Evolutionary conservation across 139 green algal genomes (phyloP).

Genomic region (Chlorella ohadii): DNA sequence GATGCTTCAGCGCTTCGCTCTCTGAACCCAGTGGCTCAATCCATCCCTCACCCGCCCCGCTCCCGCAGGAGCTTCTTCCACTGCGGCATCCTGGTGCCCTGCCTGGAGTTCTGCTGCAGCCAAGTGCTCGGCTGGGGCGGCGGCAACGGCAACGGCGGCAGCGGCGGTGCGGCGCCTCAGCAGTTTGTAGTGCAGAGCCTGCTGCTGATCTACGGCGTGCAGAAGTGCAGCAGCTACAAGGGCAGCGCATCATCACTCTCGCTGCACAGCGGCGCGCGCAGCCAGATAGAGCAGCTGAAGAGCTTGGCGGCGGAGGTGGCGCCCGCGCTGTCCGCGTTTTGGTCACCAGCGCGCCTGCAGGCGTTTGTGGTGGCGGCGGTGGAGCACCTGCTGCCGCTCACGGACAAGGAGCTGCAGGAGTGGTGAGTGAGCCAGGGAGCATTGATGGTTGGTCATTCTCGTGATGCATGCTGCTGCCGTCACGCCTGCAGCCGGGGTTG

Average conservation of each 20-base stretch:
- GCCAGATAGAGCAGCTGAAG: conserved; percentile 40
- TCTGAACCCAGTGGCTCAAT: no score
- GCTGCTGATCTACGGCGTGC: conserved; percentile 62
- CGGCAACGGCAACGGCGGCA: not conserved
- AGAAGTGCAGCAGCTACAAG: conserved; percentile 57
- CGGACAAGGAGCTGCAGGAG: conserved; percentile 72
- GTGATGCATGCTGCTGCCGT: no score
- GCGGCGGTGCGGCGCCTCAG: conserved; percentile 2
- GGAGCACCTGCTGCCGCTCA: conserved; percentile 62
- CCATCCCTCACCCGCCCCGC: not conserved
- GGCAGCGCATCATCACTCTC: conserved; percentile 37
- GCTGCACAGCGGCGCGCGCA: conserved; percentile 27
- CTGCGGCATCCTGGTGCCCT: conserved; percentile 63
- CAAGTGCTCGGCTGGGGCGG: conserved; percentile 50
- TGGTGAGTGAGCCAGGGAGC: conserved; percentile 43
- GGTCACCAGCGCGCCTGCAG: conserved; percentile 41
- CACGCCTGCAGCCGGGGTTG: no score
- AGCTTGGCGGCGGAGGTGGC: conserved; percentile 43
- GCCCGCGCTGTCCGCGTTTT: conserved; percentile 48
- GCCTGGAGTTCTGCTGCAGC: conserved; percentile 66
- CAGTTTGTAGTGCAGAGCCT: conserved; percentile 63
- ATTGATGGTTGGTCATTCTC: no score
- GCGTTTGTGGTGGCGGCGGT: conserved; percentile 52
- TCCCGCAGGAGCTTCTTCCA: conserved; percentile 71
- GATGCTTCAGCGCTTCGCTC: no score